Base-by-base conservation (phyloP, 2,329 filamentous ascomycete genomes). In the Aspergillus thermomutatus region DNA sequence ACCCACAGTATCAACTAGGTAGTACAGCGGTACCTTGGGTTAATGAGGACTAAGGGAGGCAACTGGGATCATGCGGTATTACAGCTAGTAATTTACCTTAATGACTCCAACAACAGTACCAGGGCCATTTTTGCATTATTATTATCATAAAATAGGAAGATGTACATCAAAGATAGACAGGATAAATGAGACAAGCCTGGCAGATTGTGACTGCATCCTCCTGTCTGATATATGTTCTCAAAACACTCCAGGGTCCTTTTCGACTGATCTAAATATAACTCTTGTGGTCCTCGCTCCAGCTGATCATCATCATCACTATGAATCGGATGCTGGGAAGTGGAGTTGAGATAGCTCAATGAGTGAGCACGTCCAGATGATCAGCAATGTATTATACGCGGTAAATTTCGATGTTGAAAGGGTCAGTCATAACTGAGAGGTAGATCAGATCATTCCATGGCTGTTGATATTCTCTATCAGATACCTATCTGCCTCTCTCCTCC, bases 281-380 rank as follows among this genome's bases (percentile, higher is more conserved):
- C 40, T 21, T 9, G n/a, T 10, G 21, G 58, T 56, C 57, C 59
- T 59, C 59, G 60, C 56, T 56, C 41, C 34, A 34, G 48, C 45
- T 50, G 52, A 58, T 52, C 48, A 25, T 55, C 48, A 34, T 43
- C 34, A 43, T 8, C 40, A 43, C 40, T 11, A 19, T 43, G 14
- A 9, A 9, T 49, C 31, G 40, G 48, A 41, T 26, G 56, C 19
- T 54, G 28, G 53, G 49, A 52, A 58, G 40, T 43, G 40, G 40
- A 23, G 40, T 43, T 43, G n/a, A 43, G 21, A 9, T 6, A 19
- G 31, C 31, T 37, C 17, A 37, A 37, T 37, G 5, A 26, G 7
- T 3, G 25, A 26, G 25, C 25, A n/a, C n/a, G n/a, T n/a, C n/a
- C n/a, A 26, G 25, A 37, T 3, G 31, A 34, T 37, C 31, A 37